Evolutionary conservation across 495 filamentous ascomycete genomes (phyloP).

Genomic region (Neurospora sp.): DNA sequence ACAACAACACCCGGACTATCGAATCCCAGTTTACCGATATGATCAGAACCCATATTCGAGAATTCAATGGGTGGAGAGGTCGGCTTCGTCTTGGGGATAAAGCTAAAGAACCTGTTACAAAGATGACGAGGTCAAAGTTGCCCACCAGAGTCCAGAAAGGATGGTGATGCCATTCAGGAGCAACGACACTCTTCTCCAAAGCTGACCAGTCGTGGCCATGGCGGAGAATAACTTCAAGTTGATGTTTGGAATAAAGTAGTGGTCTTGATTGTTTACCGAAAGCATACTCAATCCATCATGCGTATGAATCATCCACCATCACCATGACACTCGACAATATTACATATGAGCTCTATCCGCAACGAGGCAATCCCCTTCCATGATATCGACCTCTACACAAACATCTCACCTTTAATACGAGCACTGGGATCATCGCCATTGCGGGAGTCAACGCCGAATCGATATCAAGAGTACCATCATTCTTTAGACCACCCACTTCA

Average conservation of each 20-base stretch:
- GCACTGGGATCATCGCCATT: not conserved
- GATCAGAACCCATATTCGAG: not conserved
- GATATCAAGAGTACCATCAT: not conserved
- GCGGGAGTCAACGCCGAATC: not conserved
- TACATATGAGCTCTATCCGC: not conserved
- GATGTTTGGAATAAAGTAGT: no score
- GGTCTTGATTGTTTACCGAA: not conserved
- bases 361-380: not conserved
- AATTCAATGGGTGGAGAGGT: rapidly evolving
- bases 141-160: not conserved
- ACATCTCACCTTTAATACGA: not conserved
- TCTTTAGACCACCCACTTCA: not conserved
- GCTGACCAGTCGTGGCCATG: not conserved
- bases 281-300: not conserved
- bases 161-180: not conserved
- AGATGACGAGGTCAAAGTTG: not conserved
- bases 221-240: no score
- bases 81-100: not conserved
- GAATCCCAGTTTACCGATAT: not conserved
- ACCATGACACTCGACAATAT: not conserved
- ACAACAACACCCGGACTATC: not conserved
- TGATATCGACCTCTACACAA: not conserved
- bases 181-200: not conserved
- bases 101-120: not conserved
- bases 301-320: not conserved